Percentiles rank a stretch among this genome's conserved stretches.
Conservation (phyloP, 805 yeast genomes). For the Suhomyces sp. region DNA sequence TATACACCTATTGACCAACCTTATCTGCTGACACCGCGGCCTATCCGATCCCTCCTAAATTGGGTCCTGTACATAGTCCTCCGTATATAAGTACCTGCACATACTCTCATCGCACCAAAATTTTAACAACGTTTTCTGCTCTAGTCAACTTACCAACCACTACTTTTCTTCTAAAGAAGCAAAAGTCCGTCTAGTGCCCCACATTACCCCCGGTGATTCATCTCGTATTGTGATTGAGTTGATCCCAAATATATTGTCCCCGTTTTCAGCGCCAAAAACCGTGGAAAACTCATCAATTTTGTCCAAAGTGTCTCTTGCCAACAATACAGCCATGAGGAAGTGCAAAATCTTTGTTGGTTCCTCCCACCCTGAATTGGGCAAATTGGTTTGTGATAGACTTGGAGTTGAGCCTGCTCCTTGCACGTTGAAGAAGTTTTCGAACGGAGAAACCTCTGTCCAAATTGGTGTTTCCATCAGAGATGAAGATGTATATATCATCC, state of each 20-base stretch:
- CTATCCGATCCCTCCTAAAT: no score
- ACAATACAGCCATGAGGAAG: constrained; percentile 71
- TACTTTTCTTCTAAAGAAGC: constrained; percentile 1
- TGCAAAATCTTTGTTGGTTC: constrained; percentile 95
- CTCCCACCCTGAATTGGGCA: constrained; percentile 94
- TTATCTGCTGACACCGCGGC: no score
- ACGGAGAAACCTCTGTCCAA: constrained; percentile 96
- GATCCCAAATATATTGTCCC: no score
- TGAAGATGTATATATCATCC: constrained; percentile 91
- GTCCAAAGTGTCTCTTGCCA: constrained; percentile 4
- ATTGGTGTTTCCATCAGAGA: constrained; percentile 94
- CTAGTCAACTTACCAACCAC: no score
- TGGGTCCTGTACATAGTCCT: no score
- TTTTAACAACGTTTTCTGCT: no score
- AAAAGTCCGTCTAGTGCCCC: neutral
- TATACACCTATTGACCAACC: no score
- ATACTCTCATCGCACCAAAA: constrained; percentile 6
- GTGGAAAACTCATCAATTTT: neutral
- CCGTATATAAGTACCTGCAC: constrained; percentile 5
- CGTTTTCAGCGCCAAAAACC: no score
- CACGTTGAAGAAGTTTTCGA: constrained; percentile 86
- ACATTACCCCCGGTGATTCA: no score
- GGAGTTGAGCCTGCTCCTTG: constrained; percentile 96
- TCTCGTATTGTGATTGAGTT: no score
- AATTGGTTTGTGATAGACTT: constrained; percentile 81